Conservation (phyloP, 2,329 filamentous ascomycete species). For the Arachnopeziza araneosa region DNA sequence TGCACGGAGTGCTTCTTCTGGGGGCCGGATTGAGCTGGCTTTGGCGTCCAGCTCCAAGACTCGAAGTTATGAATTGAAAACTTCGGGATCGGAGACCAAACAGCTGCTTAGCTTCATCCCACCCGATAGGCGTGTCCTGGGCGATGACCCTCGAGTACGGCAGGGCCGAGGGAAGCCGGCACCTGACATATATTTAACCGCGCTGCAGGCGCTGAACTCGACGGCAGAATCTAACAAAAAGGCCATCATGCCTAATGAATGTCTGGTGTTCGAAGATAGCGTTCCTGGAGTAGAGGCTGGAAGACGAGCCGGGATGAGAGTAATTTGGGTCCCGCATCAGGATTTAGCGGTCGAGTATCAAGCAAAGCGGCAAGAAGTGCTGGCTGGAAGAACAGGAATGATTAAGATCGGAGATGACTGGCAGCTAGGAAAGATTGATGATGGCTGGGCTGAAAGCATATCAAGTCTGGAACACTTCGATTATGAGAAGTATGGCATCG, state of each 20-base stretch:
- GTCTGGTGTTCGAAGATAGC: conserved; percentile 90
- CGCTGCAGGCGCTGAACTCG: conserved; percentile 72
- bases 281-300: conserved; percentile 89
- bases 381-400: conserved; percentile 54
- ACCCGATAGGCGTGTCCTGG: conserved; percentile 63
- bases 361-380: conserved; percentile 70
- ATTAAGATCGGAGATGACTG: conserved; percentile 41
- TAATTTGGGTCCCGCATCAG: conserved; percentile 83
- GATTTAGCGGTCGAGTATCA: conserved; percentile 69
- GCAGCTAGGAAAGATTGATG: conserved; percentile 37
- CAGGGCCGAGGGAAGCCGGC: conserved; percentile 81
- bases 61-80: conserved; percentile 34
- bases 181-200: conserved; percentile 91
- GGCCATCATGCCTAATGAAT: conserved; percentile 73
- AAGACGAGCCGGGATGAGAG: conserved; percentile 85
- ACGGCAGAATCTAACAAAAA: conserved; percentile 56
- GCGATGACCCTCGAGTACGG: conserved; percentile 74
- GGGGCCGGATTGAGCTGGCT: conserved; percentile 62
- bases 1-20: conserved; percentile 16
- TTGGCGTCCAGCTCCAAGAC: conserved; percentile 66
- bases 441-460: conserved; percentile 36
- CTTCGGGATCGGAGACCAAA: conserved; percentile 41
- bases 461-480: conserved; percentile 34
- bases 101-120: conserved; percentile 61
- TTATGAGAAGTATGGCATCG: conserved; percentile 32